Evolutionary conservation across 768 basidiomycete species (phyloP), one percentile per base, ranked within the genome.

Genomic region (Calvatia gigantea): DNA sequence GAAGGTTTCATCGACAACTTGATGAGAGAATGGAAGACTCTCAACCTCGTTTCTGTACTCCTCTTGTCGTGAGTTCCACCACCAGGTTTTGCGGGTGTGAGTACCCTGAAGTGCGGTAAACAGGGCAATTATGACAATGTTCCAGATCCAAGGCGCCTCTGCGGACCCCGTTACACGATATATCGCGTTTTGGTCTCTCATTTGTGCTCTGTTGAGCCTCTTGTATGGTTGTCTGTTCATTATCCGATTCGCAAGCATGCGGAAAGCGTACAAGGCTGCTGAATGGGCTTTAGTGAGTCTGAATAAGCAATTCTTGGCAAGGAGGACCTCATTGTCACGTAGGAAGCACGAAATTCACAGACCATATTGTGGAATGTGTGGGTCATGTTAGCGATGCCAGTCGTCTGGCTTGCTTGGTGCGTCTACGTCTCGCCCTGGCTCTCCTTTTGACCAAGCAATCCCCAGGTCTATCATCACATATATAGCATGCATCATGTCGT

Each of bases 321-420:
- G n/a, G n/a, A n/a, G n/a, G n/a, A n/a, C n/a, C 23, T 44, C 25
- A 17, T 7, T 21, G 6, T 48, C 5, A 9, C 27, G 12, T 53
- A 84, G 81, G 84, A 86, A 62, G 78, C 83, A 3, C 75, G 77
- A 41, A 68, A 63, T 28, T 58, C 61, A 1, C 61, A 60, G 23
- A 60, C 66, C 6, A 62, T 67, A 21, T 69, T 65, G 61, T 73
- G 85, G 85, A 86, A 86, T 56, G 79, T 86, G 14, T 85, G 84
- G 83, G 78, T 85, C 2, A 56, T 86, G 17, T 70, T 86, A 27
- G 80, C 83, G 0, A 76, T 83, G 71, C 85, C 85, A 0, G 80
- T 75, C 2, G 60, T 84, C 19, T 86, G 83, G 82, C 75, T 85
- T 33, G 72, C 82, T 4, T 86, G 83, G 83, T 81, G 41, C 29